Percentiles rank a stretch among this genome's conserved stretches.
Evolutionary conservation across 2,329 filamentous ascomycete genomes (phyloP).

Genomic region (Colletotrichum endophyticum): DNA sequence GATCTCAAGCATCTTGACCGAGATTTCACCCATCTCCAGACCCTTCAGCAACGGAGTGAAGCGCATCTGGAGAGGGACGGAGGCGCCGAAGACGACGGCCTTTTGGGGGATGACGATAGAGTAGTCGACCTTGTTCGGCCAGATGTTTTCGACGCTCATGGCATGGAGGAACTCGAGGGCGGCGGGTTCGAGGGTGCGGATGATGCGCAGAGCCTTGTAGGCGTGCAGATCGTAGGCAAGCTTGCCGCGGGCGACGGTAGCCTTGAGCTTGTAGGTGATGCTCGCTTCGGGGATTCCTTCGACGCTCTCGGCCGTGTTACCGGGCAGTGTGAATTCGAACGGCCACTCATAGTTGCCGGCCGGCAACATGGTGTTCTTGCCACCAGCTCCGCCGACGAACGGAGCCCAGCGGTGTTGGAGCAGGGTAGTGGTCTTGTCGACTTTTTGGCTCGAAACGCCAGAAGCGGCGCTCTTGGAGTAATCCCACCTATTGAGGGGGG

Average conservation of each 20-base stretch:
- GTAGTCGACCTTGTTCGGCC: conserved; percentile 98
- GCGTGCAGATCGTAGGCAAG: conserved; percentile 86
- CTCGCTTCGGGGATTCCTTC: conserved; percentile 88
- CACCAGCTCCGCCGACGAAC: conserved; percentile 64
- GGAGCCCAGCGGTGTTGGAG: conserved; percentile 73
- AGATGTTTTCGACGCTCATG: conserved; percentile 96
- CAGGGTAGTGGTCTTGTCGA: conserved; percentile 64
- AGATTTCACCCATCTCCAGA: conserved; percentile 82
- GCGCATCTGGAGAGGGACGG: conserved; percentile 81
- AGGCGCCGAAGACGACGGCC: conserved; percentile 92
- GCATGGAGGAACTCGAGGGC: conserved; percentile 82
- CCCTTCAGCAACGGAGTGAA: conserved; percentile 90
- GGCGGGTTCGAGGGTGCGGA: conserved; percentile 77
- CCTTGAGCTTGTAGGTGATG: conserved; percentile 90
- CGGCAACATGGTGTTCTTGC: conserved; percentile 63
- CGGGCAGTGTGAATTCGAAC: conserved; percentile 76
- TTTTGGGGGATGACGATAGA: conserved; percentile 93
- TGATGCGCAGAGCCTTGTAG: conserved; percentile 78
- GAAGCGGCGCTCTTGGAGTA: conserved; percentile 59
- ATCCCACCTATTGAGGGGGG: conserved; percentile 47
- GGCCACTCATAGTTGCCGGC: conserved; percentile 86
- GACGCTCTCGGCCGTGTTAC: conserved; percentile 81
- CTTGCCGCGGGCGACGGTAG: conserved; percentile 85
- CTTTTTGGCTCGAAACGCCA: conserved; percentile 62
- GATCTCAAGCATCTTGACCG: conserved; percentile 79